Percentiles rank a stretch among this genome's conserved stretches.
Conservation (phyloP, 2,329 filamentous ascomycete genomes). For the Lecanicillium sp. region DNA sequence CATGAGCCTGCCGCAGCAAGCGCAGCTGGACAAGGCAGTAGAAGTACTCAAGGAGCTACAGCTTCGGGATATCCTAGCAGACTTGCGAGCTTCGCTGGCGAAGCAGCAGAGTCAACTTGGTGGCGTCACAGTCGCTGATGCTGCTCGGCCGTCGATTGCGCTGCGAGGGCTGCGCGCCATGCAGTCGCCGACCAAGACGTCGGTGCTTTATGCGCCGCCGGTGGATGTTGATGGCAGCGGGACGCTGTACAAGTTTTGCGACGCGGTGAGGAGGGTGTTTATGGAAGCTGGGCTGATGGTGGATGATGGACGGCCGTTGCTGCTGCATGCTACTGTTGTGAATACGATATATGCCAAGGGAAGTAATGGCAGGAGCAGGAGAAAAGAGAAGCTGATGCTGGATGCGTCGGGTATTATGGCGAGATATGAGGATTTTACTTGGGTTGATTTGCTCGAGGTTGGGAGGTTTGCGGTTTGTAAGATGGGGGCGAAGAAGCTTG, state of each 20-base stretch:
- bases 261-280: constrained; percentile 46
- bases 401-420: constrained; percentile 50
- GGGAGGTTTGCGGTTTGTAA: constrained; percentile 69
- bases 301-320: constrained; percentile 52
- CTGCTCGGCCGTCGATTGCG: constrained; percentile 23
- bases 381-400: constrained; percentile 34
- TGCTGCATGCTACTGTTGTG: constrained; percentile 76
- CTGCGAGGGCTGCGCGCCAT: constrained; percentile 52
- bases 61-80: constrained; percentile 30
- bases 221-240: constrained; percentile 34
- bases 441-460: constrained; percentile 61
- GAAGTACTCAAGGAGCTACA: constrained; percentile 29
- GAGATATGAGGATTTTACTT: constrained; percentile 55
- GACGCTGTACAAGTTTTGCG: constrained; percentile 48
- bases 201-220: constrained; percentile 59
- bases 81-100: constrained; percentile 12
- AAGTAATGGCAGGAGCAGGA: constrained; percentile 24
- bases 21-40: constrained; percentile 33
- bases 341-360: constrained; percentile 72
- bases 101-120: constrained; percentile 3
- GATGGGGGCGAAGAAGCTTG: constrained; percentile 71
- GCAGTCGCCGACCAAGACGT: constrained; percentile 46
- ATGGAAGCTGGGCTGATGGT: constrained; percentile 45
- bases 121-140: constrained; percentile 3
- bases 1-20: constrained; percentile 58